A percentile compares a stretch with the other conserved stretches of the same genome.
Conservation (phyloP, 805 yeast species). For the Komagataella pseudopastoris region DNA sequence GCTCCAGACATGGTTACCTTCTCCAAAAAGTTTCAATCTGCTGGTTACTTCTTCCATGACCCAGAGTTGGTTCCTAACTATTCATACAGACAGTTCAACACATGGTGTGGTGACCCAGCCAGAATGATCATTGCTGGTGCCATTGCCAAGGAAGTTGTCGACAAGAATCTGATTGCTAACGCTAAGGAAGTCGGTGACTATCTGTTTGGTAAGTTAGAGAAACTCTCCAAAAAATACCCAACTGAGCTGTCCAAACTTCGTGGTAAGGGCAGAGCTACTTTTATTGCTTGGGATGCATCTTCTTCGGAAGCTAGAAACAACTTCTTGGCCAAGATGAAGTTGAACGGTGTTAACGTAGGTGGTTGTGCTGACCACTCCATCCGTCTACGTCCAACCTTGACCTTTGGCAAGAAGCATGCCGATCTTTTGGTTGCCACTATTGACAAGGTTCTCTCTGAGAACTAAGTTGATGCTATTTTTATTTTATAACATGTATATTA, state of each 20-base stretch:
- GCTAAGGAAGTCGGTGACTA: conserved; percentile 42
- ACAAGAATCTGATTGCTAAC: conserved; percentile 32
- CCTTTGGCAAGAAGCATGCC: conserved; percentile 48
- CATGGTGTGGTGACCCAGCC: conserved; percentile 72
- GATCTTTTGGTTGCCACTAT: conserved; percentile 36
- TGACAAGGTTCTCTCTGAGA: conserved; percentile 15
- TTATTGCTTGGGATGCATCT: conserved; percentile 50
- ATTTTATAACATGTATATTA: neutral
- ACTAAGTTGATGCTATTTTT: neutral
- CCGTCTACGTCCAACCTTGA: conserved; percentile 53
- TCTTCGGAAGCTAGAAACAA: conserved; percentile 28
- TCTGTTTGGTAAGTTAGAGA: conserved; percentile 28
- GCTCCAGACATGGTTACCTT: conserved; percentile 62
- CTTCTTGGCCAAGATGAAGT: conserved; percentile 29
- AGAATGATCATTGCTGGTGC: conserved; percentile 51
- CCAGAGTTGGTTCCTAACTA: conserved; percentile 42
- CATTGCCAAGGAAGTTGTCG: conserved; percentile 39
- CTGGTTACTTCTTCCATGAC: conserved; percentile 56
- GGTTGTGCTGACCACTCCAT: conserved; percentile 50
- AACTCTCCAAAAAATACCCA: conserved; percentile 26
- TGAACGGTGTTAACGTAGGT: conserved; percentile 49
- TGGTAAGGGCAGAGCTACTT: conserved; percentile 51
- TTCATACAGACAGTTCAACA: conserved; percentile 59
- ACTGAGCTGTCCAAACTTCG: conserved; percentile 32
- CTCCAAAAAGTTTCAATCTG: conserved; percentile 62